Evolutionary conservation across 75 land plant genomes (phyloP).

Genomic region (Cunninghamia lanceolata): DNA sequence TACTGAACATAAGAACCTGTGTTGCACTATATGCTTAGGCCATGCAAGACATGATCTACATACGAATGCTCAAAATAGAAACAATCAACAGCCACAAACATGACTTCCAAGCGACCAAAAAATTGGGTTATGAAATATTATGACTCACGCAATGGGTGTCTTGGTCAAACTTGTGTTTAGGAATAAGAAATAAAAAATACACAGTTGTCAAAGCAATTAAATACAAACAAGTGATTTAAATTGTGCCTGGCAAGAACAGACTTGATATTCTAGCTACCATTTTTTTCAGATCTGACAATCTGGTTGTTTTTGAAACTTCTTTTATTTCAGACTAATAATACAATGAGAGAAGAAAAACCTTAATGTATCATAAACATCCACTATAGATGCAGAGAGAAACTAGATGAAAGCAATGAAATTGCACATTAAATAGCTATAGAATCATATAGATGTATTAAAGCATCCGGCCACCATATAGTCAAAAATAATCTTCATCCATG

Average conservation of each 20-base stretch:
- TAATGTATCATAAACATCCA: neutral
- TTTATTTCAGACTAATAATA: neutral
- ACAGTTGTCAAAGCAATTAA: neutral
- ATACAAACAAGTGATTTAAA: neutral
- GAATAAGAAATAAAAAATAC: neutral
- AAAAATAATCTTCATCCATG: neutral
- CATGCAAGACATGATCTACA: neutral
- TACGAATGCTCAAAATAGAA: neutral
- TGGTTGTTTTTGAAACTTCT: neutral
- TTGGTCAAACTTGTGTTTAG: neutral
- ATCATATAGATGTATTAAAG: neutral
- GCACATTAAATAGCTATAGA: neutral
- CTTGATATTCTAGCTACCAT: neutral
- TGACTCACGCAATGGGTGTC: neutral
- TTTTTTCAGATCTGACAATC: neutral
- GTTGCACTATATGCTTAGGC: neutral
- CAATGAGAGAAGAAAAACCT: neutral
- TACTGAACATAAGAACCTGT: neutral
- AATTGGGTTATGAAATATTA: neutral
- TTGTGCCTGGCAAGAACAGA: neutral
- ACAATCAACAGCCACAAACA: neutral
- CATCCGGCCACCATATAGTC: neutral
- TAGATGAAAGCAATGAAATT: neutral
- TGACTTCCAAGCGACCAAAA: neutral
- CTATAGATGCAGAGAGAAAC: neutral